phyloP scores from a whole-genome alignment of 176 grass and related monocot species.

The Olyra latifolia region DNA sequence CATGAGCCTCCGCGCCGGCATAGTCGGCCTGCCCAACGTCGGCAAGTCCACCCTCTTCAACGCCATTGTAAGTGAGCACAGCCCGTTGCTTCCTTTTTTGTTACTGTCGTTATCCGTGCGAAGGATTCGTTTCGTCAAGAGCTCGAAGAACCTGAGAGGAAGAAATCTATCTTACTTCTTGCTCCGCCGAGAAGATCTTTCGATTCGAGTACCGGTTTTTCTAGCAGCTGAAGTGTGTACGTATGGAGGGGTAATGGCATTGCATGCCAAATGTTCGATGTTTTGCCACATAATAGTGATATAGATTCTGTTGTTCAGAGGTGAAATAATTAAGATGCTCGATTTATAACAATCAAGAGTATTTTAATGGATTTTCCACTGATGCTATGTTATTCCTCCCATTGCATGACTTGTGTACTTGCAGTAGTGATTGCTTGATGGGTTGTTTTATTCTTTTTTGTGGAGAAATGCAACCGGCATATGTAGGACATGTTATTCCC shows the following conservation, averaged over 20 bases:
- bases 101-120: background rate
- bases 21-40: conserved; percentile 97
- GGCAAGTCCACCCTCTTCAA: conserved; percentile 99
- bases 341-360: background rate
- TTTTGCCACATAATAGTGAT: conserved; percentile 32
- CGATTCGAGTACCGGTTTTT: background rate
- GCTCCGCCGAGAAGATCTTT: background rate
- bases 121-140: background rate
- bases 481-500: background rate
- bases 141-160: background rate
- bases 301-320: background rate
- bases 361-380: background rate
- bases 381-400: background rate
- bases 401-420: background rate
- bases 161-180: background rate
- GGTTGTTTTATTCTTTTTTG: background rate
- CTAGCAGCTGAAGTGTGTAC: background rate
- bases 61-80: conserved; percentile 61
- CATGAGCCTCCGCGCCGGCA: conserved; percentile 93
- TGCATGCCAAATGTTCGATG: conserved; percentile 42
- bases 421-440: background rate
- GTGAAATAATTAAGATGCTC: background rate
- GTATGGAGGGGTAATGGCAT: background rate
- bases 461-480: background rate
- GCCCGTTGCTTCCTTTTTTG: background rate